Evolutionary conservation across 1,284 basidiomycete genomes (phyloP).

Genomic region (Apiotrichum akiyoshidainum): DNA sequence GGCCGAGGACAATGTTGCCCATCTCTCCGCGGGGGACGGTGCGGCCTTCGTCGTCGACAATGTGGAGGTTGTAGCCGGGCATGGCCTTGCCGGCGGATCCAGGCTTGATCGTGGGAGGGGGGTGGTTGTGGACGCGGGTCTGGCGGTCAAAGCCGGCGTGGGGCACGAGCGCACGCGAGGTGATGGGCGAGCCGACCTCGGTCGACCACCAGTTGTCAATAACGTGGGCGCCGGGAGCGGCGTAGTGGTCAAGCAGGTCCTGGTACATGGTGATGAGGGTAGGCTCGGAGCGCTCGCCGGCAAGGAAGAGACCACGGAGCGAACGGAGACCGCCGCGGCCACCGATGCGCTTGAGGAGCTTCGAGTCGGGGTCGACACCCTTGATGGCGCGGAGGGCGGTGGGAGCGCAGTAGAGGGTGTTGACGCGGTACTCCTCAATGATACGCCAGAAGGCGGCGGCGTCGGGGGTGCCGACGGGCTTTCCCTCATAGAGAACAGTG

Average conservation of each 20-base stretch:
- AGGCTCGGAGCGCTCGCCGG: conserved; percentile 25
- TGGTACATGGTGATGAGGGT: conserved; percentile 22
- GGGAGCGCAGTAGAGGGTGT: conserved; percentile 85
- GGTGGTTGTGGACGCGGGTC: conserved; percentile 10
- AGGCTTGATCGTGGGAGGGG: conserved; percentile 15
- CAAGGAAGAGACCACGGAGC: conserved; percentile 22
- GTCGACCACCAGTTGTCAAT: conserved; percentile 95
- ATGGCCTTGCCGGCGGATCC: conserved; percentile 24
- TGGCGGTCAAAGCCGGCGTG: conserved; percentile 53
- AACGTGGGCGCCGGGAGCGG: conserved; percentile 51
- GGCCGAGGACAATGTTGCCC: conserved; percentile 59
- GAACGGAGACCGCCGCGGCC: conserved; percentile 16
- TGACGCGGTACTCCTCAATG: conserved; percentile 82
- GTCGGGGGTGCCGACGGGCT: conserved; percentile 82
- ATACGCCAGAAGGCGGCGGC: conserved; percentile 92
- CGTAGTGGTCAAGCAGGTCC: conserved; percentile 22
- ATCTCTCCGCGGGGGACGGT: conserved; percentile 14
- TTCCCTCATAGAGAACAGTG: conserved; percentile 89
- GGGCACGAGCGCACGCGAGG: conserved; percentile 61
- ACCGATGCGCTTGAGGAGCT: conserved; percentile 13
- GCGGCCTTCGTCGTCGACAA: conserved; percentile 25
- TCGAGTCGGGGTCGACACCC: conserved; percentile 22
- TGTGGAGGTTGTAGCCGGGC: conserved; percentile 23
- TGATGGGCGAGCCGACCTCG: conserved; percentile 72
- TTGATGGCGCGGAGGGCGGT: conserved; percentile 51